These are phyloP conservation scores for Daldinia sp. DNA, from an alignment of 2,329 filamentous ascomycete genomes.

Conservation along the genomic window DNA sequence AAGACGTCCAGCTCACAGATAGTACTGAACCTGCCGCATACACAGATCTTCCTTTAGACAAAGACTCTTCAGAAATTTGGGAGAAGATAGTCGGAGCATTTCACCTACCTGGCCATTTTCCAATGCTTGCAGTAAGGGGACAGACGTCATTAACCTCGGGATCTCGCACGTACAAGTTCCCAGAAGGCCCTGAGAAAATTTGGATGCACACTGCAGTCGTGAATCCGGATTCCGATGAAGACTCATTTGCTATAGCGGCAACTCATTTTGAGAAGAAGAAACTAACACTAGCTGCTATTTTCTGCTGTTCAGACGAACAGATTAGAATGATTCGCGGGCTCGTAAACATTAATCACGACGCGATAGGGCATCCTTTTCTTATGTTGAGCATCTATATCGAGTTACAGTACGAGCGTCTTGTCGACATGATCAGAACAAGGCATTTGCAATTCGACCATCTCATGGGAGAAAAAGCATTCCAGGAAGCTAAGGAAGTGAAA, in stretches of 20 bases:
- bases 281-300: slow-evolving; percentile 14
- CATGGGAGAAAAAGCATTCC: not conserved
- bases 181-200: not conserved
- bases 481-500: not conserved
- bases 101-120: slow-evolving; percentile 20
- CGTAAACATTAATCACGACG: not conserved
- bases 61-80: too few relatives aligned
- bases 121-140: not conserved
- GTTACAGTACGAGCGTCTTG: slow-evolving; percentile 14
- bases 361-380: slow-evolving; percentile 11
- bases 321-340: not conserved
- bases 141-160: not conserved
- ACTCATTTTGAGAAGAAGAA: slow-evolving; percentile 16
- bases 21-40: not conserved
- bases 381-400: slow-evolving; percentile 17
- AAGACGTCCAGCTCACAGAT: not conserved
- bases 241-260: slow-evolving; percentile 20
- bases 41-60: not conserved
- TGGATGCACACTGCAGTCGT: slow-evolving; percentile 18
- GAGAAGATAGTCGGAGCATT: slow-evolving; percentile 1
- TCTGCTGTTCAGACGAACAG: slow-evolving; percentile 13
- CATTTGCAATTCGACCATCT: not conserved
- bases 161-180: not conserved
- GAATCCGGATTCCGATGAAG: not conserved
- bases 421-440: not conserved